Base-by-base conservation (phyloP, 495 filamentous ascomycete genomes). In the Aspergillus incahuasiensis region DNA sequence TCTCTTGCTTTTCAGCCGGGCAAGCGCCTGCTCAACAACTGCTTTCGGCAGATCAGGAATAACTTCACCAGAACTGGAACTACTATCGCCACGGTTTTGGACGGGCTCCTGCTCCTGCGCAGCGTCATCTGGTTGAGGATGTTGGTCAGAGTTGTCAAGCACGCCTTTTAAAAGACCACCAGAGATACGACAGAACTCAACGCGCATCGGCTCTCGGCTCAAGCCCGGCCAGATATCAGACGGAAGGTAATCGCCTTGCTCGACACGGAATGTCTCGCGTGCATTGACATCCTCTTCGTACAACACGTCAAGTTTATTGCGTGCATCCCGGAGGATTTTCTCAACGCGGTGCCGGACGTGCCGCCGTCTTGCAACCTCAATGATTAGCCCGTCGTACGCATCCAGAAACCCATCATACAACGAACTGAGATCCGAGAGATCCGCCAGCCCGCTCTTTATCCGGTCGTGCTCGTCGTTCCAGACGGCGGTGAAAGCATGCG, bases 191-290 rank as follows among this genome's bases (percentile, higher is more conserved):
- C 60, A 60, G 20, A 89, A 76, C 48, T 82, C 72, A 47, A 83
- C 84, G 44, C 79, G 76, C 62, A 77, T 74, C 22, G 86, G 86
- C 28, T 76, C 77, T 43, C 80, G 74, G 52, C 78, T 75, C 24
- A 89, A 73, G 6, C 87, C 89, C 0, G 86, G 85, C 94, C 92
- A 98, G 39, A 98, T 84, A 63, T 97, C 95, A 2, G 84, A 82
- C 0, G 94, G 94, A 18, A 98, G 68, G 63, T 83, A 94, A 56
- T 95, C 89, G 2, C 91, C 91, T 18, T 92, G 83, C 55, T 96
- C 89, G 6, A 83, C 74, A 24, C 85, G 81, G 71, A 98, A 98
- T 13, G 78, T 71, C 61, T 95, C 89, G 24, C 94, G 75, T 55
- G 89, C 85, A 52, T 81, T 77, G 38, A 82, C 70, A 70, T 98